These are phyloP conservation scores for Pilasporangium apinafurcum DNA, from an alignment of 352 stramenopile species.

Conservation along the genomic window DNA sequence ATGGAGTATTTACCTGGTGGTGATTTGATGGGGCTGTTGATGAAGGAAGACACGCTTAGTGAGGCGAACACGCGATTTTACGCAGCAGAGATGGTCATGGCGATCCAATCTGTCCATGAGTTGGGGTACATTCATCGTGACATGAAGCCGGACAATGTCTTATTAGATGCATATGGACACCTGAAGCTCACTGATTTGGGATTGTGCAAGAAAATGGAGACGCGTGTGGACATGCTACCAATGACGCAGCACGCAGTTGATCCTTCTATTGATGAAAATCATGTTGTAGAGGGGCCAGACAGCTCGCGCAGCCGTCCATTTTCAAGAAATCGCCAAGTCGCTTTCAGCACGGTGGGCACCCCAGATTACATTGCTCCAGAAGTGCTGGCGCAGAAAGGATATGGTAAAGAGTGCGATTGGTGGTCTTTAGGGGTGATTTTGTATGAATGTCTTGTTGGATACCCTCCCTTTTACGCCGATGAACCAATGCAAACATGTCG, in stretches of 20 bases:
- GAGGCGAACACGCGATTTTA: conserved; percentile 91
- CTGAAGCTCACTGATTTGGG: conserved; percentile 99
- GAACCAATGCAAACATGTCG: conserved; percentile 96
- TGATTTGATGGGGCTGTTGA: conserved; percentile 98
- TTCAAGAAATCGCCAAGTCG: conserved; percentile 77
- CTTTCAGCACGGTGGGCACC: conserved; percentile 98
- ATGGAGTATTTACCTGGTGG: conserved; percentile 99
- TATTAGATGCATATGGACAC: conserved; percentile 96
- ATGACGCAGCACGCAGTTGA: conserved; percentile 62
- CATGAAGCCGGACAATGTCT: conserved; percentile 95
- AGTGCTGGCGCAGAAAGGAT: conserved; percentile 90
- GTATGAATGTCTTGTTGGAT: conserved; percentile 99
- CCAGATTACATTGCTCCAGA: conserved; percentile 99
- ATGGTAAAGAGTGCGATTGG: conserved; percentile 95
- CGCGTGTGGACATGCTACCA: conserved; percentile 63
- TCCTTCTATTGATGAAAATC: conserved; percentile 9
- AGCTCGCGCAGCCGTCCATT: conserved; percentile 28
- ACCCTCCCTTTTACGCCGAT: conserved; percentile 99
- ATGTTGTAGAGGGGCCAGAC: conserved; percentile 4
- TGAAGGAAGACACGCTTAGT: conserved; percentile 96
- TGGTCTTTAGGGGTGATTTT: conserved; percentile 99
- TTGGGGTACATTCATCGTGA: conserved; percentile 98
- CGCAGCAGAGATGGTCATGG: conserved; percentile 96
- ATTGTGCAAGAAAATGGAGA: conserved; percentile 95
- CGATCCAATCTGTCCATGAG: conserved; percentile 96